These are phyloP conservation scores for Coccomyxa sp. DNA, from an alignment of 139 green algal species.

Conservation along the genomic window DNA sequence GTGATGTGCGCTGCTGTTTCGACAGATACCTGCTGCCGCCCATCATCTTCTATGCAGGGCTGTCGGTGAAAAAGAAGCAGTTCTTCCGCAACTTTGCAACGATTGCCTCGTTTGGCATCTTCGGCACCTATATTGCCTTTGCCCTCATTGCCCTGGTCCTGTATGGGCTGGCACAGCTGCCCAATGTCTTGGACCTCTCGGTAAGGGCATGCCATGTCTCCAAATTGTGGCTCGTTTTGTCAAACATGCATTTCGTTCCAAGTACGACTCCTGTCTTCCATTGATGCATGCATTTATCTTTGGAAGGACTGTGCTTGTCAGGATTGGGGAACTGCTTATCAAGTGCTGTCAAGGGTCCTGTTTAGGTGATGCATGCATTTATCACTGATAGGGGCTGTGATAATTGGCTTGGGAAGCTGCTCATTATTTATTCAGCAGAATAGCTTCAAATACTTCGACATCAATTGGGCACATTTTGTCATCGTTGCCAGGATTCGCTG, in stretches of 20 bases:
- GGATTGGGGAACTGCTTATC: background rate
- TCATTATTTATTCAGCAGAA: background rate
- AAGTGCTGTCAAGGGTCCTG: background rate
- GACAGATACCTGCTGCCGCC: constrained; percentile 70
- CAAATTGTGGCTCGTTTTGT: background rate
- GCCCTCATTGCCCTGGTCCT: constrained; percentile 50
- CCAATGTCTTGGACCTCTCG: constrained; percentile 24
- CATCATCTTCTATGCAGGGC: constrained; percentile 81
- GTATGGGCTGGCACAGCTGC: constrained; percentile 30
- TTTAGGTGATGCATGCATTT: background rate
- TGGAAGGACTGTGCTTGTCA: background rate
- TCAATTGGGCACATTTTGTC: background rate
- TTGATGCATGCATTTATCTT: background rate
- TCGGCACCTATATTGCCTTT: constrained; percentile 67
- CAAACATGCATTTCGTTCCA: background rate
- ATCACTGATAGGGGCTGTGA: background rate
- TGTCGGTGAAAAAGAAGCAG: constrained; percentile 77
- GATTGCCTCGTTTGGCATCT: constrained; percentile 71
- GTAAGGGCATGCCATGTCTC: constrained; percentile 13
- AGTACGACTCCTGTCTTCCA: background rate
- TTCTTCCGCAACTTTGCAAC: constrained; percentile 79
- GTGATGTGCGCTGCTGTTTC: background rate
- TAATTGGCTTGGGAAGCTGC: background rate
- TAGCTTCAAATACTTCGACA: background rate
- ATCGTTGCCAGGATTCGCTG: constrained; percentile 49